Evolutionary conservation across 331 rosid species (phyloP).

Genomic region (Spiraea crenata): DNA sequence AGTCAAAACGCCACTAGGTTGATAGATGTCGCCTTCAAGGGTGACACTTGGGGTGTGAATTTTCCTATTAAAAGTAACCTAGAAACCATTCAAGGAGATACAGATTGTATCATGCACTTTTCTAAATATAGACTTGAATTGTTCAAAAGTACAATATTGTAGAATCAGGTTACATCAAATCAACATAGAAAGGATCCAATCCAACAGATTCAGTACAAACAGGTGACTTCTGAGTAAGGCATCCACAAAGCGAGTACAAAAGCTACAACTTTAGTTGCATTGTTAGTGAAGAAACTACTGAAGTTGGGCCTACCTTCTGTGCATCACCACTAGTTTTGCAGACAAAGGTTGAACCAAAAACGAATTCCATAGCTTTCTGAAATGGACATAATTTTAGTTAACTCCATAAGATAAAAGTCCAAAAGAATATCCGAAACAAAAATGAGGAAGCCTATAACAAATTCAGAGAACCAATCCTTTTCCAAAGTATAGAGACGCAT

Average conservation of each 20-base stretch:
- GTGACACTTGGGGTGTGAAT: slow-evolving; percentile 86
- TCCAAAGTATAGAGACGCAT: not conserved
- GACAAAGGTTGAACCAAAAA: slow-evolving; percentile 93
- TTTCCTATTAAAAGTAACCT: slow-evolving; percentile 85
- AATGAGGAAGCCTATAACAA: slow-evolving; percentile 15
- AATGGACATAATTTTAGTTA: slow-evolving; percentile 19
- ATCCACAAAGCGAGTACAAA: slow-evolving; percentile 10
- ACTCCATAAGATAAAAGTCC: not conserved
- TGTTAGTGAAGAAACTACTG: slow-evolving; percentile 8
- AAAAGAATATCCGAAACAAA: not conserved
- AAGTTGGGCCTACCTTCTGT: slow-evolving; percentile 66
- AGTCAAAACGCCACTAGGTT: slow-evolving; percentile 94
- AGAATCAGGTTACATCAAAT: not conserved
- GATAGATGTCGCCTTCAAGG: slow-evolving; percentile 96
- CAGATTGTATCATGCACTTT: not conserved
- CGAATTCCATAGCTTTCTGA: slow-evolving; percentile 89
- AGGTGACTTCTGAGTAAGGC: not conserved
- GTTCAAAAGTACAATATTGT: not conserved
- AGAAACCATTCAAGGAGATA: slow-evolving; percentile 30
- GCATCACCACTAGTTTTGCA: slow-evolving; percentile 87
- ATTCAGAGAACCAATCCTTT: slow-evolving; percentile 15
- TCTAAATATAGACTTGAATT: not conserved
- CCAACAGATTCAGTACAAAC: not conserved
- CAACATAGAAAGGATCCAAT: not conserved
- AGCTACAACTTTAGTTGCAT: slow-evolving; percentile 16